Conservation (phyloP, 305 asterid species). For the Fraxinus ornus region DNA sequence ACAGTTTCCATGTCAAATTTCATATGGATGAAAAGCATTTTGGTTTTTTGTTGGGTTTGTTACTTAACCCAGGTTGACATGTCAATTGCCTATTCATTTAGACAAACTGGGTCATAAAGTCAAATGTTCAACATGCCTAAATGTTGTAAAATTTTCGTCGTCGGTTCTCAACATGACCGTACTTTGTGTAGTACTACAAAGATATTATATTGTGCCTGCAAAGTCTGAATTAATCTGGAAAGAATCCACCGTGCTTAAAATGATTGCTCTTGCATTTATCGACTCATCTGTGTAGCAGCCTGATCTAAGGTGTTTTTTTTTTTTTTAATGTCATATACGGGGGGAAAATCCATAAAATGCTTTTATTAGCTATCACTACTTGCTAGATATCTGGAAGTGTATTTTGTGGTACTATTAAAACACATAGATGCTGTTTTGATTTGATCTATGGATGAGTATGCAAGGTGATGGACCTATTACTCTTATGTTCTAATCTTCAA, state of each 20-base stretch:
- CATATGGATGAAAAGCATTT: neutral
- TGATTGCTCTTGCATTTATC: neutral
- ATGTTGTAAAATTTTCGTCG: neutral
- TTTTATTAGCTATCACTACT: neutral
- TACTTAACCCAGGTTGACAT: neutral
- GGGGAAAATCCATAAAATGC: neutral
- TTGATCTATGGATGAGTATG: neutral
- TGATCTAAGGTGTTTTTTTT: neutral
- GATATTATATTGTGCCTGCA: neutral
- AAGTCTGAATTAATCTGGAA: neutral
- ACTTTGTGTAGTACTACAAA: neutral
- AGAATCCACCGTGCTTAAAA: neutral
- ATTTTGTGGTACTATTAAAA: neutral
- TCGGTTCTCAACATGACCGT: neutral
- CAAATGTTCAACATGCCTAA: neutral
- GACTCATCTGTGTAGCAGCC: neutral
- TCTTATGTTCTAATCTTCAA: neutral
- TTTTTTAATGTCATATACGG: neutral
- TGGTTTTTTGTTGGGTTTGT: slow-evolving; percentile 8
- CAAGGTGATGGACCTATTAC: neutral
- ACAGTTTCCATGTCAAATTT: neutral
- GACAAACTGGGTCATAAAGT: neutral
- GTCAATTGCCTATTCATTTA: neutral
- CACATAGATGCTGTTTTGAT: neutral
- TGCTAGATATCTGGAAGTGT: neutral